A percentile compares a stretch with the other conserved stretches of the same genome.
These are phyloP conservation scores for Porcisia hertigi DNA, from an alignment of 208 protist species.

Conservation along the genomic window DNA sequence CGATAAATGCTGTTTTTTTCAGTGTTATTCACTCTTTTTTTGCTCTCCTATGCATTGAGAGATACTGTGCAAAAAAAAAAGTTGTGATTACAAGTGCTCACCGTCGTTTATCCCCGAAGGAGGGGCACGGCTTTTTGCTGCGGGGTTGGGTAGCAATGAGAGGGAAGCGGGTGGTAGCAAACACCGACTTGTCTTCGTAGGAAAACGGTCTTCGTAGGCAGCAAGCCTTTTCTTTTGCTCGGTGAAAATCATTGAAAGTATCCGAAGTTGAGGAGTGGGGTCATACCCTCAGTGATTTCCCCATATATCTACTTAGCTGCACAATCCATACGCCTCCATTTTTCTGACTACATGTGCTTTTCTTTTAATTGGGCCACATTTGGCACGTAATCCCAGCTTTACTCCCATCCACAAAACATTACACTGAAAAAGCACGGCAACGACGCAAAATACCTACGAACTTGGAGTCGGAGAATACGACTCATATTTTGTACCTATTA, in stretches of 20 bases:
- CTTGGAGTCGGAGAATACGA: not conserved
- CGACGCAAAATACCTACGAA: not conserved
- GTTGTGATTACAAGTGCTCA: too few species aligned
- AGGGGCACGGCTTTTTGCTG: too few species aligned
- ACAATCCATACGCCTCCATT: not conserved
- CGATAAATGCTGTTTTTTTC: not conserved
- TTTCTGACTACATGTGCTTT: not conserved
- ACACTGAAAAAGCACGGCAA: not conserved
- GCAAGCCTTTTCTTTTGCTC: not conserved
- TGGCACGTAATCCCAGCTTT: too few species aligned
- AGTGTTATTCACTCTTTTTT: not conserved
- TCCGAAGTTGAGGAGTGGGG: not conserved
- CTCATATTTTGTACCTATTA: not conserved
- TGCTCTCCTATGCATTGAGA: too few species aligned
- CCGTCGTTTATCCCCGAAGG: too few species aligned
- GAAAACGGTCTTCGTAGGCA: too few species aligned
- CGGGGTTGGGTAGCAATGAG: too few species aligned
- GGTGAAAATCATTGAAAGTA: not conserved
- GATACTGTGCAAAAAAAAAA: too few species aligned
- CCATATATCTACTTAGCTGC: not conserved
- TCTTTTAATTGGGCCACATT: not conserved
- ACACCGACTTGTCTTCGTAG: too few species aligned
- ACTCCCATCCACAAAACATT: not conserved
- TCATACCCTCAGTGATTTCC: not conserved
- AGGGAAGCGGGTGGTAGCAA: too few species aligned